Evolutionary conservation across 2,329 filamentous ascomycete genomes (phyloP).

Genomic region (Microsporum ferrugineum): DNA sequence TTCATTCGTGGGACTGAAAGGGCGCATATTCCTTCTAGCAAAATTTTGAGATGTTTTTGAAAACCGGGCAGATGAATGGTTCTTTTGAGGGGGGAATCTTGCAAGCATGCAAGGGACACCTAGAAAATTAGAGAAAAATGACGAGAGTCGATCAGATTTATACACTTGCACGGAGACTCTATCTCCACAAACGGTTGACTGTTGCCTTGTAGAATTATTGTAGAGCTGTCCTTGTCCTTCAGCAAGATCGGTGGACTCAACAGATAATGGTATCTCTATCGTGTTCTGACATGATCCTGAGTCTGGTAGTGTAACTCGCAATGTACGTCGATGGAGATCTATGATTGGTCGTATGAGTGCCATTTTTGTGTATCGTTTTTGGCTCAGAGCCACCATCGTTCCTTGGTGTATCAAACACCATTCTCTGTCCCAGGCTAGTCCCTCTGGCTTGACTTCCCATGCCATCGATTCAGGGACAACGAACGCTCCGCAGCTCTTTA

Average conservation of each 20-base stretch:
- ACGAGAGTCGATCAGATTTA: conserved; percentile 50
- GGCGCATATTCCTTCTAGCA: background rate
- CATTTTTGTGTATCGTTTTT: conserved; percentile 84
- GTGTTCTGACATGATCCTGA: conserved; percentile 18
- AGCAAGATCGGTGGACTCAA: background rate
- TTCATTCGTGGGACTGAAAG: conserved; percentile 36
- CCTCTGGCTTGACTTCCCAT: conserved; percentile 74
- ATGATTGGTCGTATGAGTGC: conserved; percentile 64
- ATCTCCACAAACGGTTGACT: conserved; percentile 74
- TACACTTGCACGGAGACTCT: conserved; percentile 61
- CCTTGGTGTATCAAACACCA: conserved; percentile 89
- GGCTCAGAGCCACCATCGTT: conserved; percentile 65
- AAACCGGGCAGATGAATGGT: conserved; percentile 48
- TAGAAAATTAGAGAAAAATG: conserved; percentile 66
- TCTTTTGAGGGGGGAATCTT: conserved; percentile 58
- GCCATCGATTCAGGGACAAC: conserved; percentile 48
- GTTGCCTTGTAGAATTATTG: conserved; percentile 25
- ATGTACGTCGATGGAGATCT: conserved; percentile 55
- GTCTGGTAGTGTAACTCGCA: conserved; percentile 46
- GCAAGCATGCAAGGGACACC: conserved; percentile 73
- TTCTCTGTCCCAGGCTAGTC: conserved; percentile 86
- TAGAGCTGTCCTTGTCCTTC: conserved; percentile 42
- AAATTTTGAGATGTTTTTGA: conserved; percentile 41
- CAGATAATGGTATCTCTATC: background rate
- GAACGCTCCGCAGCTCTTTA: conserved; percentile 86